phyloP scores from a whole-genome alignment of 2,329 filamentous ascomycete genomes.

The Neofusicoccum ribis region DNA sequence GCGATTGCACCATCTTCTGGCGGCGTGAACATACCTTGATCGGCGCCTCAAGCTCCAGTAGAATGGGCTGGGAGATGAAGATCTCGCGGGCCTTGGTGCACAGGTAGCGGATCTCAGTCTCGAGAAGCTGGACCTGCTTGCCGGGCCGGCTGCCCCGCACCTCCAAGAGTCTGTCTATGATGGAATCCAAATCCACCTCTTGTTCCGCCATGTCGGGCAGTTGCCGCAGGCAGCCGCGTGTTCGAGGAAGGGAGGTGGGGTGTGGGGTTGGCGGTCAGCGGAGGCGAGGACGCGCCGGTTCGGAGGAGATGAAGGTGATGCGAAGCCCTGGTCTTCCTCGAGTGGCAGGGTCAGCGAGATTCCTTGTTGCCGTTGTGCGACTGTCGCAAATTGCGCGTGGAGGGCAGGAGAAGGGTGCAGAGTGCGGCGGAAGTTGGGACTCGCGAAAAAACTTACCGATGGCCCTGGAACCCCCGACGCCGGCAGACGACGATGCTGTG shows the following conservation, averaged over 20 bases:
- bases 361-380: constrained; percentile 16
- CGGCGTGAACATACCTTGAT: constrained; percentile 74
- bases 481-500: constrained; percentile 17
- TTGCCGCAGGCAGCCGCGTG: constrained; percentile 30
- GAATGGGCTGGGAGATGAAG: constrained; percentile 98
- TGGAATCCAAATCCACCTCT: constrained; percentile 98
- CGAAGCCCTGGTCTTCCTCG: constrained; percentile 19
- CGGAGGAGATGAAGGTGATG: constrained; percentile 17
- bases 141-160: constrained; percentile 96
- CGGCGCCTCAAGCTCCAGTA: constrained; percentile 95
- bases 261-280: constrained; percentile 15
- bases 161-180: constrained; percentile 97
- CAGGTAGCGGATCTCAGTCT: constrained; percentile 93
- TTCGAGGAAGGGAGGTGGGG: constrained; percentile 9
- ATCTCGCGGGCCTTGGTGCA: constrained; percentile 99
- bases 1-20: constrained; percentile 23
- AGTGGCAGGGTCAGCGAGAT: constrained; percentile 1
- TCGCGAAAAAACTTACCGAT: constrained; percentile 18
- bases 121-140: constrained; percentile 96
- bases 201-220: constrained; percentile 69
- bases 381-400: constrained; percentile 18
- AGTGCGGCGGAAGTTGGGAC: constrained; percentile 1
- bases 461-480: constrained; percentile 18
- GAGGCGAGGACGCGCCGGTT: constrained; percentile 17
- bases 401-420: constrained; percentile 16